Percentiles rank a stretch among this genome's conserved stretches.
Conservation (phyloP, 1,284 basidiomycete species). For the Cryptococcus sp. region DNA sequence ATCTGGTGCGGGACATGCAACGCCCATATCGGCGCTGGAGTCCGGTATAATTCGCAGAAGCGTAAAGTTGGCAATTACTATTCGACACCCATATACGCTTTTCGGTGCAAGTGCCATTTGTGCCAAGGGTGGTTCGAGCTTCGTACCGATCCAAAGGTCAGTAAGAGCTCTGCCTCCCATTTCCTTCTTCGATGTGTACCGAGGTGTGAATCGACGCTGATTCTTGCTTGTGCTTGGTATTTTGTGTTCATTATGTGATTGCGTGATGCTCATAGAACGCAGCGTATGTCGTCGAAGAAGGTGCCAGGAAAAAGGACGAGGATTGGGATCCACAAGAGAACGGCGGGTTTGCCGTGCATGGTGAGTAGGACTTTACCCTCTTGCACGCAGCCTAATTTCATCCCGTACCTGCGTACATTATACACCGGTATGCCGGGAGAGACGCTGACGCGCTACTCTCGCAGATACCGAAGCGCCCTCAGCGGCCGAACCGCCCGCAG, state of each 20-base stretch:
- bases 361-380: slow-evolving; percentile 53
- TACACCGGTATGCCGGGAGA: neutral
- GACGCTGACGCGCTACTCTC: slow-evolving; percentile 1
- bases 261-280: slow-evolving; percentile 68
- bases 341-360: slow-evolving; percentile 85
- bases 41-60: slow-evolving; percentile 98
- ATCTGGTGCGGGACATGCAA: slow-evolving; percentile 92
- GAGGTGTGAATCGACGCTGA: neutral
- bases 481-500: slow-evolving; percentile 59
- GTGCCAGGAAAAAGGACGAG: slow-evolving; percentile 85
- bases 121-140: slow-evolving; percentile 95
- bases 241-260: neutral
- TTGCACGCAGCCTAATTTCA: neutral
- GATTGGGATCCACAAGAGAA: slow-evolving; percentile 97
- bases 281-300: slow-evolving; percentile 85
- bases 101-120: slow-evolving; percentile 94
- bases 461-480: slow-evolving; percentile 68
- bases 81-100: slow-evolving; percentile 89
- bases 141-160: slow-evolving; percentile 90
- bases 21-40: slow-evolving; percentile 93
- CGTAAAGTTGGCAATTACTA: slow-evolving; percentile 94
- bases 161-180: slow-evolving; percentile 16
- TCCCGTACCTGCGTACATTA: neutral
- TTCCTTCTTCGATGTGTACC: neutral
- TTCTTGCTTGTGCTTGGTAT: neutral